Conservation (phyloP, 257 asterid species). For the Paraleonurus japonicus region DNA sequence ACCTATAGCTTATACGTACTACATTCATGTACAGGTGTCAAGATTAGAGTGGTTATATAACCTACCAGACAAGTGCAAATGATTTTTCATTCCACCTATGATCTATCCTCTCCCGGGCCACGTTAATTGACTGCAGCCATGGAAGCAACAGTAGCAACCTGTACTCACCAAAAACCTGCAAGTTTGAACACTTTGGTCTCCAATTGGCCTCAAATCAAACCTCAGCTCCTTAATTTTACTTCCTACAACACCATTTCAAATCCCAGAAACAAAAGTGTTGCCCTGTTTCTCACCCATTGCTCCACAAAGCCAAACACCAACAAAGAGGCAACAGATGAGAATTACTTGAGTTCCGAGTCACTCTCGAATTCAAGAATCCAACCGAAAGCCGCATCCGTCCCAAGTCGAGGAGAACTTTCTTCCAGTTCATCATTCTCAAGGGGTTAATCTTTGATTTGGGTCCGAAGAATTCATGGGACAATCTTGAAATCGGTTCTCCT, state of each 20-base stretch:
- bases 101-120: slow-evolving; percentile 18
- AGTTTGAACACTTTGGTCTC: slow-evolving; percentile 32
- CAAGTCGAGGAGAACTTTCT: slow-evolving; percentile 24
- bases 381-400: slow-evolving; percentile 31
- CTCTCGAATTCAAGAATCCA: slow-evolving; percentile 35
- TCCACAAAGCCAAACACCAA: slow-evolving; percentile 58
- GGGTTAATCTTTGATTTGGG: slow-evolving; percentile 73
- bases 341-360: slow-evolving; percentile 10
- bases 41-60: slow-evolving; percentile 2
- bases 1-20: too few species aligned
- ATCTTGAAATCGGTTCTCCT: slow-evolving; percentile 78
- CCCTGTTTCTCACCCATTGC: slow-evolving; percentile 44
- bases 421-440: slow-evolving; percentile 48
- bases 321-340: slow-evolving; percentile 41
- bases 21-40: slow-evolving; percentile 7
- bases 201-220: slow-evolving; percentile 30
- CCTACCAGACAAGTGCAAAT: not conserved
- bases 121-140: slow-evolving; percentile 30
- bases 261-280: slow-evolving; percentile 27
- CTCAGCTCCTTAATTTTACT: slow-evolving; percentile 32
- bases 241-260: slow-evolving; percentile 19
- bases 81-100: slow-evolving; percentile 9
- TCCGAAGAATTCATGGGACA: slow-evolving; percentile 61
- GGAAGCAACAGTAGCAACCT: slow-evolving; percentile 34
- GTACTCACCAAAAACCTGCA: slow-evolving; percentile 22